Percentiles rank a stretch among this genome's conserved stretches.
Evolutionary conservation across 106 monocot species (phyloP).

Genomic region (Gastrodia elata): DNA sequence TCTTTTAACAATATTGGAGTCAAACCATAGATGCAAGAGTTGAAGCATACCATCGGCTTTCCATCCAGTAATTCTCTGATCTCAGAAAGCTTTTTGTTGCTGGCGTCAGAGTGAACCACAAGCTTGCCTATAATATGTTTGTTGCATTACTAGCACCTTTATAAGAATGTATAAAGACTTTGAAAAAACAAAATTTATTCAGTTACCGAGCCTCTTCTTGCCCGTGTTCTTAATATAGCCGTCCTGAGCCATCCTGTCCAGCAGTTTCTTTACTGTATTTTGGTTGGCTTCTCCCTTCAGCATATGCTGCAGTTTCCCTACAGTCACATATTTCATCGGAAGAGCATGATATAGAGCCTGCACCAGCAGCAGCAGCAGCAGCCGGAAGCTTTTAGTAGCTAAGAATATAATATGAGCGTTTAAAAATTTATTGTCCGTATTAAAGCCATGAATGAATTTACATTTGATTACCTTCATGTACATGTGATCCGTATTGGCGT

Average conservation of each 20-base stretch:
- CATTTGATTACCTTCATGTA: slow-evolving; percentile 69
- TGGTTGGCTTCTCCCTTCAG: slow-evolving; percentile 54
- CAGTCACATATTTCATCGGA: slow-evolving; percentile 84
- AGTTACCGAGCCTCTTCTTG: slow-evolving; percentile 56
- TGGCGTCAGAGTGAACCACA: slow-evolving; percentile 72
- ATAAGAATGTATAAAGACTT: neutral
- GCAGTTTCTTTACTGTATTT: slow-evolving; percentile 41
- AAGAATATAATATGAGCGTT: neutral
- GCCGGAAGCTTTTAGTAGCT: neutral
- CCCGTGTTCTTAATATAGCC: slow-evolving; percentile 47
- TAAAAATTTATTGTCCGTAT: neutral
- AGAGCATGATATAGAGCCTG: slow-evolving; percentile 87
- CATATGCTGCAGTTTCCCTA: slow-evolving; percentile 70
- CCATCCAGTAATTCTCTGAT: slow-evolving; percentile 45
- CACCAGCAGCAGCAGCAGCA: too few relatives aligned
- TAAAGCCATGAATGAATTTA: neutral
- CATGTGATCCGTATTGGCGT: slow-evolving; percentile 35
- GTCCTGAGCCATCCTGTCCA: slow-evolving; percentile 58
- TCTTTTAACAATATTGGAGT: neutral
- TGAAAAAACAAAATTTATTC: neutral
- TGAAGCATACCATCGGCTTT: slow-evolving; percentile 34
- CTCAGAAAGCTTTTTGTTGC: slow-evolving; percentile 60
- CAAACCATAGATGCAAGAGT: neutral
- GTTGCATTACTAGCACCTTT: neutral
- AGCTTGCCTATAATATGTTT: slow-evolving; percentile 45